phyloP scores from a whole-genome alignment of 106 monocot genomes.

The Allium fistulosum region DNA sequence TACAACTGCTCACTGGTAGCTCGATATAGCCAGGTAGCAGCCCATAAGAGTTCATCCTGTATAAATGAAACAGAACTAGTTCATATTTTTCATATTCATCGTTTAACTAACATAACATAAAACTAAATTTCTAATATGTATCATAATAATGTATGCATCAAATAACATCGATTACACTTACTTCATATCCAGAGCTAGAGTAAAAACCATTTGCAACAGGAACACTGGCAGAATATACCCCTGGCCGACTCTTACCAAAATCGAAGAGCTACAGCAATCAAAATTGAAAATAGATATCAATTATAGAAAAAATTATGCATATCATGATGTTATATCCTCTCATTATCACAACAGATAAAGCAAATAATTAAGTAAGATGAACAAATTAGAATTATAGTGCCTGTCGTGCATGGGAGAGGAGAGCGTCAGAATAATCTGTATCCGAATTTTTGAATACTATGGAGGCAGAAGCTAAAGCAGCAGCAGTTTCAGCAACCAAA shows the following conservation, averaged over 20 bases:
- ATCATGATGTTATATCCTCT: no score
- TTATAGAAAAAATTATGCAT: background rate
- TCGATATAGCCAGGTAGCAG: no score
- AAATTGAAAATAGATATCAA: background rate
- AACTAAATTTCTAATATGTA: no score
- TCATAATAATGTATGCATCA: background rate
- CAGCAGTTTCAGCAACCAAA: constrained; percentile 50
- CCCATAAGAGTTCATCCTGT: constrained; percentile 43
- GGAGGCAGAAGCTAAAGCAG: constrained; percentile 52
- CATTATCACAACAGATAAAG: background rate
- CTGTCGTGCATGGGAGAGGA: constrained; percentile 36
- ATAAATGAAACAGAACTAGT: background rate
- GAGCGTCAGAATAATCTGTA: constrained; percentile 12
- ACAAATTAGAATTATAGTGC: background rate
- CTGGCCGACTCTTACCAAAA: constrained; percentile 35
- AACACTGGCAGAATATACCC: constrained; percentile 38
- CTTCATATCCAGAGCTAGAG: constrained; percentile 47
- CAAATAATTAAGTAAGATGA: background rate
- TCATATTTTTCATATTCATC: background rate
- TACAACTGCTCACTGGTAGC: constrained; percentile 46
- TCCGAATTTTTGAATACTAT: constrained; percentile 27
- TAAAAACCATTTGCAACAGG: constrained; percentile 37
- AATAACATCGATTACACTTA: constrained; percentile 16
- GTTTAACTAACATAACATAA: background rate
- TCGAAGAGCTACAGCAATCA: constrained; percentile 34